Conservation (phyloP, 176 grass and related monocot species). For the Eremochloa ophiuroides region DNA sequence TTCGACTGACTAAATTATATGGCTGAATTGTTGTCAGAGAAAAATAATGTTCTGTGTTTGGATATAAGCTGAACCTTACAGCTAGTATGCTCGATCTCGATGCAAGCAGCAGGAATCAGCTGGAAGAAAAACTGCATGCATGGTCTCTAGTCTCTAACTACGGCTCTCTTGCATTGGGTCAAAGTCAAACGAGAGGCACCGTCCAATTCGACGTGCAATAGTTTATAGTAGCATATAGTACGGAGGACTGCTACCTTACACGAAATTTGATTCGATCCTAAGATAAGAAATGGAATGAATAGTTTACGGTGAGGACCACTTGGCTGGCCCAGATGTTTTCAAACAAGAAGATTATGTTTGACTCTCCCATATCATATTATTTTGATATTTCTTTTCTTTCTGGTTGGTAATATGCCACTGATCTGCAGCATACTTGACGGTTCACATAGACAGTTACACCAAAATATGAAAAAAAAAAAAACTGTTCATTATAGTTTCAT, state of each 20-base stretch:
- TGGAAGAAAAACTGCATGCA: not conserved
- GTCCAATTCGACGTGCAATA: constrained; percentile 3
- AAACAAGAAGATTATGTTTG: not conserved
- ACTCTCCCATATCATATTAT: not conserved
- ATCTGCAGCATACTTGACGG: not conserved
- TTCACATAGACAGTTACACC: not conserved
- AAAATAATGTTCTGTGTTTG: too few relatives aligned
- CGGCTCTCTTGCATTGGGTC: not conserved
- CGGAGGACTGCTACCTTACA: not conserved
- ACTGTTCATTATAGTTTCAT: constrained; percentile 4
- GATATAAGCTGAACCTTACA: too few relatives aligned
- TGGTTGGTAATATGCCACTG: not conserved
- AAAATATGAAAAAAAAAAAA: not conserved
- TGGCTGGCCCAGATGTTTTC: not conserved
- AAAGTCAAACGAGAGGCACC: constrained; percentile 26
- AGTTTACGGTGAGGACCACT: not conserved
- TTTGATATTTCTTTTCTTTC: not conserved
- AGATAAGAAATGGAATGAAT: not conserved
- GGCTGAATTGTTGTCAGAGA: too few relatives aligned
- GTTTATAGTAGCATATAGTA: too few relatives aligned
- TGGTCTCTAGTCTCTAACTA: too few relatives aligned
- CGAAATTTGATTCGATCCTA: constrained; percentile 4
- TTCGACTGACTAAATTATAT: too few relatives aligned
- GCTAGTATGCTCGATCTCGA: not conserved
- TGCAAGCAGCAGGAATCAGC: too few relatives aligned